A percentile compares a stretch with the other conserved stretches of the same genome.
Conservation (phyloP, 169 alveolate species). For the Plasmodium gonderi region DNA sequence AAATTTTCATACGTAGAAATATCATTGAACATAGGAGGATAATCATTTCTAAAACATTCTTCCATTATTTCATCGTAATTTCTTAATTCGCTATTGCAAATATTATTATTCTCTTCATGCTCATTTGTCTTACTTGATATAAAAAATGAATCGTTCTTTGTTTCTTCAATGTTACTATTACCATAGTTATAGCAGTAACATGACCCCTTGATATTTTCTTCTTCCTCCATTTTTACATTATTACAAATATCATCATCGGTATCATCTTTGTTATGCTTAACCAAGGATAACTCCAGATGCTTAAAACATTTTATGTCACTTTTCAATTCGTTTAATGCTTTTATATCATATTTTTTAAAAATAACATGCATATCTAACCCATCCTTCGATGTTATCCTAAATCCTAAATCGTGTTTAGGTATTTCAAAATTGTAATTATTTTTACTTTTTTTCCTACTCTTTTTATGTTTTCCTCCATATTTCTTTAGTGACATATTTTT, state of each 20-base stretch:
- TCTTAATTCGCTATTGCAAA: neutral
- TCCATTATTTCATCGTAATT: constrained; percentile 47
- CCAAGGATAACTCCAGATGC: constrained; percentile 31
- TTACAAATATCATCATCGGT: neutral
- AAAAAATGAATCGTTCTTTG: neutral
- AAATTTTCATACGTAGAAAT: constrained; percentile 21
- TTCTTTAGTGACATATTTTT: neutral
- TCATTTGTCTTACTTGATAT: neutral
- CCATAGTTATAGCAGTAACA: constrained; percentile 26
- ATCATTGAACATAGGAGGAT: constrained; percentile 44
- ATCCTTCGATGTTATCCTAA: constrained; percentile 76
- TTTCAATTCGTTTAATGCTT: constrained; percentile 75
- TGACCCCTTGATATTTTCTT: neutral
- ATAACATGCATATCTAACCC: constrained; percentile 79
- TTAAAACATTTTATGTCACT: constrained; percentile 42
- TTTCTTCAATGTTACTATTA: neutral
- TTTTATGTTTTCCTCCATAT: neutral
- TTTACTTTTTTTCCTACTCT: neutral
- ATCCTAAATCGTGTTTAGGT: constrained; percentile 49
- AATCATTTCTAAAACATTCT: constrained; percentile 40
- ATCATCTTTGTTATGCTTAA: constrained; percentile 21
- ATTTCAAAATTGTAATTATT: constrained; percentile 44
- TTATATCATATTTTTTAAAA: constrained; percentile 78
- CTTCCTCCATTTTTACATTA: constrained; percentile 7
- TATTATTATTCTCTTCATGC: neutral